Evolutionary conservation across 2,329 filamentous ascomycete species (phyloP), one percentile per base, ranked within the genome.

Genomic region (Nannizziopsis barbatae): DNA sequence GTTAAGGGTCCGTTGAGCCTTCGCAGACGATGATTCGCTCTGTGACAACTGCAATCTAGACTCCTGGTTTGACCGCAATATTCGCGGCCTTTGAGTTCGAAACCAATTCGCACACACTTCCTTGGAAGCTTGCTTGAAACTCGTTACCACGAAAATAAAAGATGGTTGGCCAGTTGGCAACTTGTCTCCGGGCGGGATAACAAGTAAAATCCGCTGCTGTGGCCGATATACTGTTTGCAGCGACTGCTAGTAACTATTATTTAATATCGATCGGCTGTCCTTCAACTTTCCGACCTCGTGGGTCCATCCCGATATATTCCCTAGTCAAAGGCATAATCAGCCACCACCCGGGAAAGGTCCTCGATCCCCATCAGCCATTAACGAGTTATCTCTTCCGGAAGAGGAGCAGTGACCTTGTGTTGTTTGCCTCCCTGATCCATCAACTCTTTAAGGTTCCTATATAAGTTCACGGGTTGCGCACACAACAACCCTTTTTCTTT

Each of bases 271-370:
- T 27, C 22, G 22, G 22, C 22, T 27, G 3, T 7, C 7, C 22
- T 27, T 27, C 22, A 27, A 27, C 22, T 27, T 38, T 35, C 42
- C 18, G 31, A 12, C 38, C 37, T 45, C 43, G 37, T 41, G 37
- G 36, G 20, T 35, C 30, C 45, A 36, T 42, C 45, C 45, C 45
- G 37, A 20, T 36, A 30, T 47, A 3, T 41, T 36, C 36, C 3
- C 38, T 47, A 42, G 38, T 30, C 37, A 39, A 36, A 17, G 12
- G 17, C 36, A 35, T 46, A 27, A 8, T 20, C 11, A 27, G 15
- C 14, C 22, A 27, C n/a, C 30, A 32, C 20, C 27, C 36, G 27
- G 14, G 10, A 20, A 11, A 7, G n/a, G 14, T 38, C 14, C 15
- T 33, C 20, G 11, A 11, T 22, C 45, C 10, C 32, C 32, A 42